phyloP scores from a whole-genome alignment of 2,329 filamentous ascomycete genomes.

The Hymenotorrendiella dingleyae region DNA sequence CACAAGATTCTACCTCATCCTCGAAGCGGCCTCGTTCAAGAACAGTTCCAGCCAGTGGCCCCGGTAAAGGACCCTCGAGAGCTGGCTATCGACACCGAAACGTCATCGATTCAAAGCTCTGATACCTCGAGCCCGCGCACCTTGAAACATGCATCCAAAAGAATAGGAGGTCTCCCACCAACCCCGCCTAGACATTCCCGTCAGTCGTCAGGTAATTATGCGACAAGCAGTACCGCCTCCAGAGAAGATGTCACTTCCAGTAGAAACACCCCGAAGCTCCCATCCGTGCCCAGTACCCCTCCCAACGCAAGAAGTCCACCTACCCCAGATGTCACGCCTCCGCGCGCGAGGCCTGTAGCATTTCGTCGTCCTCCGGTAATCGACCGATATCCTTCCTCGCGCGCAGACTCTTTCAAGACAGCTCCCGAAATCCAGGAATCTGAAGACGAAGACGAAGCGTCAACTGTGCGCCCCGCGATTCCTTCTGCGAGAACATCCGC shows the following conservation, averaged over 20 bases:
- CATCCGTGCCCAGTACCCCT: slow-evolving; percentile 49
- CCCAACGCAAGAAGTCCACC: slow-evolving; percentile 62
- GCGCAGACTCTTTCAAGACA: slow-evolving; percentile 64
- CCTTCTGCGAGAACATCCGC: slow-evolving; percentile 21
- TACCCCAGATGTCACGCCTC: slow-evolving; percentile 71
- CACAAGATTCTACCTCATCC: slow-evolving; percentile 31
- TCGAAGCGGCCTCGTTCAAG: slow-evolving; percentile 16
- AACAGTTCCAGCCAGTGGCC: slow-evolving; percentile 16
- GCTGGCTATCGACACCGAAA: slow-evolving; percentile 23
- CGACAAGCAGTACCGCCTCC: slow-evolving; percentile 14
- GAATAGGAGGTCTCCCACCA: slow-evolving; percentile 44
- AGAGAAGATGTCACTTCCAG: slow-evolving; percentile 17
- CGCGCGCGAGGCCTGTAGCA: slow-evolving; percentile 44
- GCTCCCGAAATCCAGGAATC: slow-evolving; percentile 59
- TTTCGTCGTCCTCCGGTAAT: slow-evolving; percentile 43
- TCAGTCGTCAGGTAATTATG: slow-evolving; percentile 43
- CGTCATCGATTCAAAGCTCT: slow-evolving; percentile 22
- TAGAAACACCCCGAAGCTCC: slow-evolving; percentile 11
- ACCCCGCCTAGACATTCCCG: slow-evolving; percentile 57
- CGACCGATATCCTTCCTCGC: slow-evolving; percentile 38
- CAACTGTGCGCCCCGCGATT: slow-evolving; percentile 34
- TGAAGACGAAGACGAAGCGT: slow-evolving; percentile 52
- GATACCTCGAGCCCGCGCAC: slow-evolving; percentile 28
- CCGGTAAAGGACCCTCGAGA: slow-evolving; percentile 19
- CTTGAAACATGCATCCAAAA: slow-evolving; percentile 29